phyloP scores from a whole-genome alignment of 2,329 filamentous ascomycete species.

The Rhynchosporium graminicola region DNA sequence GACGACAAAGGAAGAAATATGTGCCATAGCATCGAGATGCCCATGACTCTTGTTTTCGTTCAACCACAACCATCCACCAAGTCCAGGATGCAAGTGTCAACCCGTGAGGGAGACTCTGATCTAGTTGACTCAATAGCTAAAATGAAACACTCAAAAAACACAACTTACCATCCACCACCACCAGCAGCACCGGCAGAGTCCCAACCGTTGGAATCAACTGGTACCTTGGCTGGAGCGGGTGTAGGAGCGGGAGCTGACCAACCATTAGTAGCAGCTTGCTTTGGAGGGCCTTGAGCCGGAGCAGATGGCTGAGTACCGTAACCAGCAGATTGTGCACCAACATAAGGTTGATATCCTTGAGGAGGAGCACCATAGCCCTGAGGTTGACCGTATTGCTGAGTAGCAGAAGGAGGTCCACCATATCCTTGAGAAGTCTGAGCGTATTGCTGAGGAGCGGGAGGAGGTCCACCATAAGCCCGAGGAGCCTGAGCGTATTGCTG shows the following conservation, averaged over 20 bases:
- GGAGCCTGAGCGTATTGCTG: background rate
- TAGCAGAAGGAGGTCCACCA: background rate
- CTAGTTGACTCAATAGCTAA: background rate
- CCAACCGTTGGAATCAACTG: background rate
- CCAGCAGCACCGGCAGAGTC: background rate
- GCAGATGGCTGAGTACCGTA: background rate
- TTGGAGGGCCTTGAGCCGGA: background rate
- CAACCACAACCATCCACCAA: background rate
- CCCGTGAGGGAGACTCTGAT: constrained; percentile 9
- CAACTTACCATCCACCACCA: background rate
- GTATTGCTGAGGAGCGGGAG: background rate
- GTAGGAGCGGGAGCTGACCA: background rate
- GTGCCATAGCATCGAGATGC: background rate
- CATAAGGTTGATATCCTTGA: background rate
- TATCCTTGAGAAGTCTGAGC: background rate
- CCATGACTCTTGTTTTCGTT: background rate
- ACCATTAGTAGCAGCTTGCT: background rate
- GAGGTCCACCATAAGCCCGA: background rate
- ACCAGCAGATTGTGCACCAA: background rate
- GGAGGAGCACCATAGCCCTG: background rate
- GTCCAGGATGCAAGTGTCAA: constrained; percentile 9
- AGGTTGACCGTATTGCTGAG: background rate
- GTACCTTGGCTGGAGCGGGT: background rate
- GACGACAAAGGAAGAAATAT: background rate
- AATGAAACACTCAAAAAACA: background rate